Conservation (phyloP, 306 rosid genomes). For the Corylus americana region DNA sequence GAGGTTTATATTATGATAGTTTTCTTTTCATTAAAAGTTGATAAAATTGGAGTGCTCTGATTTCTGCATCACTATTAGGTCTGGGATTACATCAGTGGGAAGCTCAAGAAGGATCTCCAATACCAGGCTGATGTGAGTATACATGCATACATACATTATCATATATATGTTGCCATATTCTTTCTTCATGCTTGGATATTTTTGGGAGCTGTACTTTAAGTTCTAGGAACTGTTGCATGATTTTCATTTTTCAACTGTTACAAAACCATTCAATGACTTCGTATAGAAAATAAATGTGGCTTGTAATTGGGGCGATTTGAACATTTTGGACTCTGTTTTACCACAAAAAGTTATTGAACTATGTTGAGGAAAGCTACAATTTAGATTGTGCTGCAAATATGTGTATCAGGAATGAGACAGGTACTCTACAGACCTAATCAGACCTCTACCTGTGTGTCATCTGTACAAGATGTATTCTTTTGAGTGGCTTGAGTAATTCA, state of each 20-base stretch:
- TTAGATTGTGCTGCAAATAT: neutral
- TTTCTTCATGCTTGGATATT: neutral
- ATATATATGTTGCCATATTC: neutral
- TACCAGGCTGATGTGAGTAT: conserved; percentile 97
- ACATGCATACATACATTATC: neutral
- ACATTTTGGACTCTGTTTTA: neutral
- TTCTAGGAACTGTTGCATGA: neutral
- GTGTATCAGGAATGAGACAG: too few species aligned
- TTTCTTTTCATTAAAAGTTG: conserved; percentile 4
- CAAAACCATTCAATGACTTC: neutral
- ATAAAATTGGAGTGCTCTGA: conserved; percentile 23
- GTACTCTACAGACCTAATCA: too few species aligned
- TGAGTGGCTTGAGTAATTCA: neutral
- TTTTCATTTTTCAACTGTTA: neutral
- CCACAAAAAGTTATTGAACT: neutral
- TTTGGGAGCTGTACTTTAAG: neutral
- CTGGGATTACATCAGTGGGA: conserved; percentile 97
- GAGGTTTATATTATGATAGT: conserved; percentile 58
- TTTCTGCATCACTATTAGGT: conserved; percentile 49
- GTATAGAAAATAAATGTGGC: neutral
- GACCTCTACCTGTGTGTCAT: too few species aligned
- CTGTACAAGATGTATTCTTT: neutral
- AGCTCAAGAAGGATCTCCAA: conserved; percentile 98
- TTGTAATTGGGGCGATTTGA: neutral
- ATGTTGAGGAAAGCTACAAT: neutral